Percentiles rank a stretch among this genome's conserved stretches.
These are phyloP conservation scores for Parasarocladium wereldwijsianum DNA, from an alignment of 2,329 filamentous ascomycete species.

Conservation along the genomic window DNA sequence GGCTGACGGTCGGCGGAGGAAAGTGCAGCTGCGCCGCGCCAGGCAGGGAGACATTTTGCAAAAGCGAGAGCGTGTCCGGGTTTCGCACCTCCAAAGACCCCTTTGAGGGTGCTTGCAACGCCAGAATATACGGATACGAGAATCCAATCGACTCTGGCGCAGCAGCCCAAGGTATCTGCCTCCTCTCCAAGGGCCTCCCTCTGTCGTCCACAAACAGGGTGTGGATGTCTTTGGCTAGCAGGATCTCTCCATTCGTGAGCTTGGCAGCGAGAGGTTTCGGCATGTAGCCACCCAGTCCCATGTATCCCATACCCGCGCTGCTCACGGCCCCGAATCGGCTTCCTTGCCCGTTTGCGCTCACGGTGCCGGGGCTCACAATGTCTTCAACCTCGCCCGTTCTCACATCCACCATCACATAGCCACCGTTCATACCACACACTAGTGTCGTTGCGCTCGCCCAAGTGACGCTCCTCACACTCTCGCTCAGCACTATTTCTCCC, in stretches of 20 bases:
- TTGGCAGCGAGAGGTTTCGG: constrained; percentile 80
- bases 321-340: constrained; percentile 72
- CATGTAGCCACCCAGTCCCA: constrained; percentile 83
- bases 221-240: constrained; percentile 96
- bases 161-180: constrained; percentile 81
- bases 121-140: constrained; percentile 89
- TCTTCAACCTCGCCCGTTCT: constrained; percentile 60
- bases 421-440: constrained; percentile 80
- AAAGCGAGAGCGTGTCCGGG: constrained; percentile 74
- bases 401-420: constrained; percentile 81
- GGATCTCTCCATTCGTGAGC: constrained; percentile 66
- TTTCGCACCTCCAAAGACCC: constrained; percentile 83
- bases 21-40: constrained; percentile 79
- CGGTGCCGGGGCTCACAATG: constrained; percentile 61
- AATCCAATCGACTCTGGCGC: constrained; percentile 89
- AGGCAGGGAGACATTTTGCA: constrained; percentile 73
- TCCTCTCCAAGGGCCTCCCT: constrained; percentile 67
- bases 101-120: constrained; percentile 69
- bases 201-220: constrained; percentile 79
- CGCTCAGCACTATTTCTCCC: constrained; percentile 63
- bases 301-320: constrained; percentile 86
- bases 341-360: constrained; percentile 47
- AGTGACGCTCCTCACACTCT: constrained; percentile 74
- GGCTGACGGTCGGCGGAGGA: constrained; percentile 77
- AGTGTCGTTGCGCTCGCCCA: constrained; percentile 83